A percentile compares a stretch with the other conserved stretches of the same genome.
Conservation (phyloP, 345 rosid species). For the Salix udensis region DNA sequence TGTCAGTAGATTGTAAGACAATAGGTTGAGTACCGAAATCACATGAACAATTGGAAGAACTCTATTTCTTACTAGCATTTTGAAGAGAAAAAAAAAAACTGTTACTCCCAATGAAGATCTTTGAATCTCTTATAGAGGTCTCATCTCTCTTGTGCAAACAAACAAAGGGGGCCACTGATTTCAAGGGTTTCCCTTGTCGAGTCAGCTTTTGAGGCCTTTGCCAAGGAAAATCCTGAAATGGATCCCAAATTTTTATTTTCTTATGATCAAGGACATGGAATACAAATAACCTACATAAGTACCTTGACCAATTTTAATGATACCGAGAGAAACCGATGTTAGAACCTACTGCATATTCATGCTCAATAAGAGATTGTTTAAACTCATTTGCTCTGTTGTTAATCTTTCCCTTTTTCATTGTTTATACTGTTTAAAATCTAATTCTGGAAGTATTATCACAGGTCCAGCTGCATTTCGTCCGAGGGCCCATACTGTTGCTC, state of each 20-base stretch:
- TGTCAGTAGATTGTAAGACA: not conserved
- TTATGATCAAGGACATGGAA: not conserved
- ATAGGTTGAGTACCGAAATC: not conserved
- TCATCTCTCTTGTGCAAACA: too few species aligned
- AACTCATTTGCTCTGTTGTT: not conserved
- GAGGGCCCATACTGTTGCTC: slow-evolving; percentile 55
- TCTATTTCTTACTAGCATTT: not conserved
- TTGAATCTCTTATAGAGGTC: too few species aligned
- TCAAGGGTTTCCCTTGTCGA: too few species aligned
- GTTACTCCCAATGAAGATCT: too few species aligned
- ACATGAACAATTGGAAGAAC: not conserved
- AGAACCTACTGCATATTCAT: not conserved
- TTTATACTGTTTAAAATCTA: slow-evolving; percentile 11
- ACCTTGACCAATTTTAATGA: not conserved
- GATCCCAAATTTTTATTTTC: not conserved
- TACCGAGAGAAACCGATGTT: not conserved
- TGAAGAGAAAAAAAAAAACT: not conserved
- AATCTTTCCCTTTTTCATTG: not conserved
- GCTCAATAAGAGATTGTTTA: not conserved
- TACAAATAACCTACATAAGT: not conserved
- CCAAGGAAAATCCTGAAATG: too few species aligned
- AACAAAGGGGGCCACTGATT: too few species aligned
- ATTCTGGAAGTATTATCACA: slow-evolving; percentile 30
- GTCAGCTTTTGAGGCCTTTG: too few species aligned
- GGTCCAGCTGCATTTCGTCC: slow-evolving; percentile 99